phyloP scores from a whole-genome alignment of 73 alveolate genomes.

The Symbiodinium natans region DNA sequence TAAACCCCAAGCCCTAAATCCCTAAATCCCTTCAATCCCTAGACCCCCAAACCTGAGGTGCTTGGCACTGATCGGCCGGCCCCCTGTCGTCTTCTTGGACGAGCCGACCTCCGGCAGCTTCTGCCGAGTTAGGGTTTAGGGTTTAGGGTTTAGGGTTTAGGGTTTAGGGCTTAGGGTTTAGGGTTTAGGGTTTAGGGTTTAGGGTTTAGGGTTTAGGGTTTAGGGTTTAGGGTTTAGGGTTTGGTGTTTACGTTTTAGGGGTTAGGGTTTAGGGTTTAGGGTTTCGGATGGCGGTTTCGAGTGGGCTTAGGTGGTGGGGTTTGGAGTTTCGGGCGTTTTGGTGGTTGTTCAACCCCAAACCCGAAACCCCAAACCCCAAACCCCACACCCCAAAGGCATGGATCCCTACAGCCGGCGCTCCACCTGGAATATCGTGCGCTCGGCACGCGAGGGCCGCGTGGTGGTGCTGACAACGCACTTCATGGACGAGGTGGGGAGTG shows the following conservation, averaged over 20 bases:
- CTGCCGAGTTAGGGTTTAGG: neutral
- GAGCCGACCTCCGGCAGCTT: slow-evolving; percentile 98
- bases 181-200: neutral
- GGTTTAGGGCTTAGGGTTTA: no score
- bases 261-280: neutral
- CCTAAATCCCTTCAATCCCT: neutral
- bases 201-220: neutral
- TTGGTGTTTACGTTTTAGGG: no score
- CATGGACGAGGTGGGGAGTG: slow-evolving; percentile 95
- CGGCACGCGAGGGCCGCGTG: slow-evolving; percentile 94
- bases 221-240: no score
- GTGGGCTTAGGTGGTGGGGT: no score
- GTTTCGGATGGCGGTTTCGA: neutral
- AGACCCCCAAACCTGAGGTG: neutral
- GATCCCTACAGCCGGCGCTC: slow-evolving; percentile 96
- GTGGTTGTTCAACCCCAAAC: no score
- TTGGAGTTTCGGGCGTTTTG: no score
- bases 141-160: neutral
- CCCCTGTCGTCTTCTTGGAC: slow-evolving; percentile 97
- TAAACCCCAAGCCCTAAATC: neutral
- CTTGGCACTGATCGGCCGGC: slow-evolving; percentile 97
- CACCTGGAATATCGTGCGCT: slow-evolving; percentile 96
- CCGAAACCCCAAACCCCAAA: no score
- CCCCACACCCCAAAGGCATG: slow-evolving; percentile 28
- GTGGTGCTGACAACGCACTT: slow-evolving; percentile 96